Conservation (phyloP, 78 protist genomes). For the slime mould (Dictyostelium discoideum) region DNA sequence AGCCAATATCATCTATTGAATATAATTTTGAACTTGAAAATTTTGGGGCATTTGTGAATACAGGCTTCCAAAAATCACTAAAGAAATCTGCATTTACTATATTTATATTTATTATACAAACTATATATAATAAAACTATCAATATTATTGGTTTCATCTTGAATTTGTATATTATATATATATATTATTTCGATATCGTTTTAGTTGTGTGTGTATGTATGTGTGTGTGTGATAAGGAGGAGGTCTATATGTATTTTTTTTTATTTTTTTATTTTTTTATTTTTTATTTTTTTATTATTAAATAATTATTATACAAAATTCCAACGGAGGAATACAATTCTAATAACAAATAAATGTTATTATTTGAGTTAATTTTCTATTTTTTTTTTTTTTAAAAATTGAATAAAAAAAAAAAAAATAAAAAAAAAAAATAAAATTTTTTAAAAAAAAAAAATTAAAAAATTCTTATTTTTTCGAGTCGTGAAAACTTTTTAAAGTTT, state of each 20-base stretch:
- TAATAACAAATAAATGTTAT: not conserved
- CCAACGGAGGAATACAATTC: not conserved
- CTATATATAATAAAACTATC: not conserved
- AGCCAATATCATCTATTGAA: conserved; percentile 29
- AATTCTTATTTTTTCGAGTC: not conserved
- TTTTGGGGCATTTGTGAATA: conserved; percentile 74
- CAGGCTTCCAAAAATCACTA: conserved; percentile 72
- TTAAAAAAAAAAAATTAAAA: not conserved
- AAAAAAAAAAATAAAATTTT: not conserved
- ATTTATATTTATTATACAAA: not conserved
- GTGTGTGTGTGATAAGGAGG: not conserved
- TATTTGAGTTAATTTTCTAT: not conserved
- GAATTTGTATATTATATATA: not conserved
- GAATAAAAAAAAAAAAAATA: not conserved
- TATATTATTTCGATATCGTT: not conserved
- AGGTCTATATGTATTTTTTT: not conserved
- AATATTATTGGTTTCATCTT: conserved; percentile 3
- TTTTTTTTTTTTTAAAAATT: too few species aligned
- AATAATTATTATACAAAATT: not conserved
- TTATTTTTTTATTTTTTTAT: not conserved
- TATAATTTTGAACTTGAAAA: conserved; percentile 51
- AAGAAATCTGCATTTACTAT: conserved; percentile 44
- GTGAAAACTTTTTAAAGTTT: not conserved
- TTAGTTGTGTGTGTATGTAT: not conserved
- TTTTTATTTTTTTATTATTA: too few species aligned